A percentile compares a stretch with the other conserved stretches of the same genome.
These are phyloP conservation scores for Parsonsia alboflavescens DNA, from an alignment of 257 asterid genomes.

Conservation along the genomic window DNA sequence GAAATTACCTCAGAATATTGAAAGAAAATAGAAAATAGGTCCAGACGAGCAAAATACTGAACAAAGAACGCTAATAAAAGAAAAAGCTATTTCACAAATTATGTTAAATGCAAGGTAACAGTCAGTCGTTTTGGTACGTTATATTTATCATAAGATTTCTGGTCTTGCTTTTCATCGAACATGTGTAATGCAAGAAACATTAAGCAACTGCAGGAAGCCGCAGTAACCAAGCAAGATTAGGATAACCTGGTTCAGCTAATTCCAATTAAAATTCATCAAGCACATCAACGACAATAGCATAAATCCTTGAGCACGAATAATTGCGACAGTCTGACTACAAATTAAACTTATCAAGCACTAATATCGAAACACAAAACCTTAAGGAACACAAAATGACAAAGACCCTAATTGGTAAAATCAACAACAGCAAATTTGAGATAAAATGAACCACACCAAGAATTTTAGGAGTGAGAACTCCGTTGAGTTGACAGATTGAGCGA, in stretches of 20 bases:
- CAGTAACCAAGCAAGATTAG: not conserved
- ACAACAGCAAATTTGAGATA: not conserved
- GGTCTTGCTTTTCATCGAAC: conserved; percentile 34
- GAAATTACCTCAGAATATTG: too few relatives aligned
- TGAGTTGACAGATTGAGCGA: not conserved
- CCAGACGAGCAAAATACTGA: not conserved
- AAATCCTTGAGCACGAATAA: not conserved
- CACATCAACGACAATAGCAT: not conserved
- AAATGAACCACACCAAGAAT: not conserved
- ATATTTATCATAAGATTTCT: not conserved
- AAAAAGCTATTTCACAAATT: not conserved
- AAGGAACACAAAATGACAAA: not conserved
- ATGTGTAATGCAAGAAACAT: conserved; percentile 12
- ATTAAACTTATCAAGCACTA: not conserved
- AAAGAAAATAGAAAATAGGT: not conserved
- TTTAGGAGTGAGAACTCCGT: not conserved
- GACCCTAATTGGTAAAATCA: not conserved
- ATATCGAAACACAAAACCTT: not conserved
- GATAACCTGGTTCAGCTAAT: not conserved
- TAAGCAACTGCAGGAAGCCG: not conserved
- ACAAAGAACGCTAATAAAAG: not conserved
- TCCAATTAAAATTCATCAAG: not conserved
- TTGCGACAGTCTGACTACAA: not conserved
- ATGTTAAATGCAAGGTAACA: not conserved
- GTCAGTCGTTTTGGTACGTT: not conserved